phyloP scores from a whole-genome alignment of 2,329 filamentous ascomycete genomes.

The Nectriaceae sp. region DNA sequence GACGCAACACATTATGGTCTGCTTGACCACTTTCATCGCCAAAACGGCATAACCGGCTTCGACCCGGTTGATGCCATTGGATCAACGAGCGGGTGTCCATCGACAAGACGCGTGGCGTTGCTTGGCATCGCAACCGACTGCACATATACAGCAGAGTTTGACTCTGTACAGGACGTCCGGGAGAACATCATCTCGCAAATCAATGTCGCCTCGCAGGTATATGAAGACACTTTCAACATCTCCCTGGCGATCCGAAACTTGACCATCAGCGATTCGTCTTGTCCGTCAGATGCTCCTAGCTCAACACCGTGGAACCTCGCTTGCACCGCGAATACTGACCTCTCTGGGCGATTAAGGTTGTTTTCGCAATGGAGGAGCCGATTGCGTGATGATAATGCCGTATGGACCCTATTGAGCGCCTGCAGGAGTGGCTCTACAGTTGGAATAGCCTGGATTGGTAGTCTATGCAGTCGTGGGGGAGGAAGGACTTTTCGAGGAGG shows the following conservation, averaged over 20 bases:
- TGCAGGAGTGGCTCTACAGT: slow-evolving; percentile 77
- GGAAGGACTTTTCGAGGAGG: slow-evolving; percentile 55
- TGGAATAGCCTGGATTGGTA: slow-evolving; percentile 82
- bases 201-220: slow-evolving; percentile 77
- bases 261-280: slow-evolving; percentile 67
- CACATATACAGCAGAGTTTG: slow-evolving; percentile 71
- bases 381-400: slow-evolving; percentile 65
- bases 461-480: slow-evolving; percentile 71
- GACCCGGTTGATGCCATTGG: no score
- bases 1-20: no score
- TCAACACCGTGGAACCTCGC: slow-evolving; percentile 75
- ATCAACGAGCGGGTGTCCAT: slow-evolving; percentile 73
- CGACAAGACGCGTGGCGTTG: slow-evolving; percentile 76
- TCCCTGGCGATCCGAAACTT: slow-evolving; percentile 79
- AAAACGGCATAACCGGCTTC: no score
- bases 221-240: slow-evolving; percentile 84
- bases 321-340: slow-evolving; percentile 61
- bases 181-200: slow-evolving; percentile 74
- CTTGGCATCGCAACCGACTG: slow-evolving; percentile 87
- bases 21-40: no score
- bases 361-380: slow-evolving; percentile 81
- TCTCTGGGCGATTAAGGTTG: slow-evolving; percentile 72
- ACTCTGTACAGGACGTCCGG: slow-evolving; percentile 58
- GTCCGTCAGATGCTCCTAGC: slow-evolving; percentile 63
- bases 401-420: slow-evolving; percentile 78